Percentiles rank a stretch among this genome's conserved stretches.
phyloP scores from a whole-genome alignment of 2,329 filamentous ascomycete genomes.

The Ilyonectria mors-panacis region DNA sequence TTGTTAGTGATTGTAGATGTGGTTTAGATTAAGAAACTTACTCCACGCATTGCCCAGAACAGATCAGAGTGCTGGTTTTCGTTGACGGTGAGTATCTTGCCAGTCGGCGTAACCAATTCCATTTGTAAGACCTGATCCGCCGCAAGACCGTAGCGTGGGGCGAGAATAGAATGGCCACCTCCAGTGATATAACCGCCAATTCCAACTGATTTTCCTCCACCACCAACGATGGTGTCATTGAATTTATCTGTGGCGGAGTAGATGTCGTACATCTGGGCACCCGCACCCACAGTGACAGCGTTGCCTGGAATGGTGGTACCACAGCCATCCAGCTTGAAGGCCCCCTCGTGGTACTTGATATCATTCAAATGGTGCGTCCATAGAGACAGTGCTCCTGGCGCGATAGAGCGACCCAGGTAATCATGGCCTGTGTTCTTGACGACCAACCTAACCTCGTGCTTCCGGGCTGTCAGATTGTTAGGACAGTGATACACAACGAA shows the following conservation, averaged over 20 bases:
- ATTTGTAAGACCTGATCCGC: slow-evolving; percentile 74
- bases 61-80: slow-evolving; percentile 69
- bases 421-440: slow-evolving; percentile 61
- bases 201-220: slow-evolving; percentile 69
- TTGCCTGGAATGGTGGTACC: slow-evolving; percentile 59
- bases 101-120: slow-evolving; percentile 68
- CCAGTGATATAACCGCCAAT: slow-evolving; percentile 74
- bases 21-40: slow-evolving; percentile 50
- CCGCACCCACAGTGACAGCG: slow-evolving; percentile 68
- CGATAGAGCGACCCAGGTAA: slow-evolving; percentile 61
- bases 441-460: slow-evolving; percentile 59
- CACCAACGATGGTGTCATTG: slow-evolving; percentile 68
- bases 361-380: slow-evolving; percentile 66
- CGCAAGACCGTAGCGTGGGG: slow-evolving; percentile 69
- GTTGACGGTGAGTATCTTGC: slow-evolving; percentile 65
- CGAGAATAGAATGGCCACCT: slow-evolving; percentile 71
- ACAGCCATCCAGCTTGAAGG: slow-evolving; percentile 60
- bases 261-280: slow-evolving; percentile 65
- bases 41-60: slow-evolving; percentile 75
- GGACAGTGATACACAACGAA: rapidly evolving
- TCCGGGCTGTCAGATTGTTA: slow-evolving; percentile 50
- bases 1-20: neutral
- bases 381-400: slow-evolving; percentile 66
- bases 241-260: slow-evolving; percentile 61
- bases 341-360: slow-evolving; percentile 54